phyloP scores from a whole-genome alignment of 1,284 basidiomycete species.

The Pseudozyma tsukubaensis region DNA sequence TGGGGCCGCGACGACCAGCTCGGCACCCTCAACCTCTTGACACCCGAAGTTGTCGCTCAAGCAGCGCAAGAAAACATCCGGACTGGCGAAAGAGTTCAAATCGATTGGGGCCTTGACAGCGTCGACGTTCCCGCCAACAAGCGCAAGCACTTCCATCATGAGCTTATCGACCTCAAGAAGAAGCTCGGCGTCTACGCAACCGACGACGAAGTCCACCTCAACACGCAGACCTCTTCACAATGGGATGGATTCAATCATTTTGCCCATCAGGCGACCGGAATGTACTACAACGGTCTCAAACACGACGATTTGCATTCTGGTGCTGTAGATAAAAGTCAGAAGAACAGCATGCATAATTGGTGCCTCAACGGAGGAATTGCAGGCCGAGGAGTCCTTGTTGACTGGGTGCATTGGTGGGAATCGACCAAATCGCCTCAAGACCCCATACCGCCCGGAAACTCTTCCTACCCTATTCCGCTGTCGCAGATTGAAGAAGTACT shows the following conservation, averaged over 20 bases:
- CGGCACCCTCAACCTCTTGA: constrained; percentile 42
- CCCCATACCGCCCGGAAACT: constrained; percentile 29
- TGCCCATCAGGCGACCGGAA: constrained; percentile 28
- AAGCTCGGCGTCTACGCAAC: constrained; percentile 44
- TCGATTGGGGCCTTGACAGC: constrained; percentile 49
- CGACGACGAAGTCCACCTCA: constrained; percentile 46
- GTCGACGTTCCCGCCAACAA: constrained; percentile 39
- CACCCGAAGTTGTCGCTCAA: constrained; percentile 22
- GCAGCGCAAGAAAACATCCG: constrained; percentile 41
- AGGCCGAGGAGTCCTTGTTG: constrained; percentile 40
- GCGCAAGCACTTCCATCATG: constrained; percentile 33
- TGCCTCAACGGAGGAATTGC: constrained; percentile 39
- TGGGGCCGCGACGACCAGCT: constrained; percentile 37
- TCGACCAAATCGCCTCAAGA: constrained; percentile 20
- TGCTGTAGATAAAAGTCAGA: constrained; percentile 15
- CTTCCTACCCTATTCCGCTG: constrained; percentile 31
- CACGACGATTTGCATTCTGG: constrained; percentile 41
- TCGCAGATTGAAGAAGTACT: constrained; percentile 40
- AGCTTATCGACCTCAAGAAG: constrained; percentile 39
- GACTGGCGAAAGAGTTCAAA: constrained; percentile 41
- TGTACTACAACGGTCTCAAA: constrained; percentile 42
- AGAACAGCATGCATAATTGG: constrained; percentile 46
- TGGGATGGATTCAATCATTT: constrained; percentile 52
- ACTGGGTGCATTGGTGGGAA: constrained; percentile 53
- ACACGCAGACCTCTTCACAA: constrained; percentile 48